phyloP scores from a whole-genome alignment of 2,329 filamentous ascomycete species.

The Colletotrichum truncatum region DNA sequence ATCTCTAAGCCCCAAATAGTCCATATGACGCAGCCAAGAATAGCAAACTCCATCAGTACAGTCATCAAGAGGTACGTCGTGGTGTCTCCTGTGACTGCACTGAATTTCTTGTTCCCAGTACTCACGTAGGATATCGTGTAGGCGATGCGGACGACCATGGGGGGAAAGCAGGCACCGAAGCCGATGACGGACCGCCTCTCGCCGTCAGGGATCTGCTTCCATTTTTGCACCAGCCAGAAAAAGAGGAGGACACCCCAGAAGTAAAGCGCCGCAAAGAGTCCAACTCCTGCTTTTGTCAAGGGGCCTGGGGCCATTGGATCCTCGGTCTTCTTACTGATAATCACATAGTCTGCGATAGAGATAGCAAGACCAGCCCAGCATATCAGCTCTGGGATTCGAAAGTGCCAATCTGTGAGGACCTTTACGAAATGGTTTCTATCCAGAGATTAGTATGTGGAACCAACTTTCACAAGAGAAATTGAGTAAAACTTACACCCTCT shows the following conservation, averaged over 20 bases:
- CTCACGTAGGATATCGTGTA: slow-evolving; percentile 32
- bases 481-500: slow-evolving; percentile 24
- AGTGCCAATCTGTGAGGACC: slow-evolving; percentile 26
- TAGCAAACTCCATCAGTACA: slow-evolving; percentile 23
- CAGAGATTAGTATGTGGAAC: not conserved
- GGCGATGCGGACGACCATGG: slow-evolving; percentile 29
- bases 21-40: slow-evolving; percentile 8
- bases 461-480: accelerated
- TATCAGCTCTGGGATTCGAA: slow-evolving; percentile 32
- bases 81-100: slow-evolving; percentile 28
- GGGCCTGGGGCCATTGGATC: slow-evolving; percentile 25
- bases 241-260: slow-evolving; percentile 29
- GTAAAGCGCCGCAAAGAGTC: slow-evolving; percentile 32
- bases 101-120: slow-evolving; percentile 27
- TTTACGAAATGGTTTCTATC: slow-evolving; percentile 15
- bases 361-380: slow-evolving; percentile 34
- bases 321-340: slow-evolving; percentile 22
- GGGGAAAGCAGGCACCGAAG: slow-evolving; percentile 19
- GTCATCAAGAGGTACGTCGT: slow-evolving; percentile 29
- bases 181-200: slow-evolving; percentile 24
- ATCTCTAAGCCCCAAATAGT: slow-evolving; percentile 14
- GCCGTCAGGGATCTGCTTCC: not conserved
- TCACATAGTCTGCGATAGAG: slow-evolving; percentile 31
- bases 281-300: slow-evolving; percentile 29
- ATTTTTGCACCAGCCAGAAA: slow-evolving; percentile 9